Conservation (phyloP, 345 rosid species). For the Eucalyptus erythrocorys region DNA sequence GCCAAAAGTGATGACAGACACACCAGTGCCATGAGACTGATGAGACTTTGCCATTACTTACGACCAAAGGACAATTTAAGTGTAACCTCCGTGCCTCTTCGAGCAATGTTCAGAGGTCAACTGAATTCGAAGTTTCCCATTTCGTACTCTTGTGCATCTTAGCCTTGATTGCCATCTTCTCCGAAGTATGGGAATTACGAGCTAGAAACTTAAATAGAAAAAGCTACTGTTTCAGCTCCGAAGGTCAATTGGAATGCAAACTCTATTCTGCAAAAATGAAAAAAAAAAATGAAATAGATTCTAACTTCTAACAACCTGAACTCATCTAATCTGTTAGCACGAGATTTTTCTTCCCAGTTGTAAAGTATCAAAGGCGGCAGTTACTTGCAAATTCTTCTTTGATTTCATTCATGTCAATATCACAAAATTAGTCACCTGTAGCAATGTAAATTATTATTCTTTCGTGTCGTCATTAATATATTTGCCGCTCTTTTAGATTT, state of each 20-base stretch:
- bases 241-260: no score
- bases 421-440: accelerated
- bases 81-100: not conserved
- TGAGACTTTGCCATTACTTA: not conserved
- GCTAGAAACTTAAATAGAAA: not conserved
- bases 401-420: no score
- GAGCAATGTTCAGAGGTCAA: not conserved
- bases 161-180: not conserved
- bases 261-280: no score
- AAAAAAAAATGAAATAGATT: not conserved
- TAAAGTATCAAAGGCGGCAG: not conserved
- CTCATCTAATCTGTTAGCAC: not conserved
- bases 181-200: not conserved
- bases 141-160: not conserved
- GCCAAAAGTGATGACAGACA: not conserved
- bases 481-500: not conserved
- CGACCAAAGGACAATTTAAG: not conserved
- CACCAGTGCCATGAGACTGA: not conserved
- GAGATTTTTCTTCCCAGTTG: not conserved
- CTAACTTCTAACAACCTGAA: not conserved
- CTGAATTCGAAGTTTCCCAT: not conserved
- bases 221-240: not conserved
- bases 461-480: no score
- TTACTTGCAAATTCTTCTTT: not conserved
- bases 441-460: not conserved